These are phyloP conservation scores for Ophiocordyceps camponoti-floridani DNA, from an alignment of 2,329 filamentous ascomycete genomes.

Conservation along the genomic window DNA sequence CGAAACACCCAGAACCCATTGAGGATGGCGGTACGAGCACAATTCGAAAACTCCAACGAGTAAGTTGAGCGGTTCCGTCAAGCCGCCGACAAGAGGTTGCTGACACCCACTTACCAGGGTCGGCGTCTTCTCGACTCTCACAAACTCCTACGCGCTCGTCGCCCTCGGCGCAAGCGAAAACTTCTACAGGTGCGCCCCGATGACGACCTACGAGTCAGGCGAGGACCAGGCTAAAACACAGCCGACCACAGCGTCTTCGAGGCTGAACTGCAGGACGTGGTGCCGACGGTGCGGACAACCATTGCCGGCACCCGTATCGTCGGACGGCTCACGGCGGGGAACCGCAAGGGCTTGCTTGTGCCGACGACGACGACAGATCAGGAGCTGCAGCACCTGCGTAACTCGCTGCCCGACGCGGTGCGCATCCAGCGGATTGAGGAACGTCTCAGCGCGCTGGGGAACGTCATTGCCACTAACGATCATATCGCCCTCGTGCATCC, in stretches of 20 bases:
- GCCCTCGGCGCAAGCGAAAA: conserved; percentile 93
- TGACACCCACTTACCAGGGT: conserved; percentile 38
- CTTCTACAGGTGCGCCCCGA: conserved; percentile 62
- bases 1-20: neutral
- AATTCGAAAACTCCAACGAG: conserved; percentile 88
- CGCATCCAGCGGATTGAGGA: conserved; percentile 98
- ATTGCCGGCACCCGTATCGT: conserved; percentile 95
- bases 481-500: conserved; percentile 94
- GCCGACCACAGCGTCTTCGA: conserved; percentile 63
- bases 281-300: conserved; percentile 90
- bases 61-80: conserved; percentile 22
- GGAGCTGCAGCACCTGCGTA: conserved; percentile 91
- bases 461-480: conserved; percentile 93
- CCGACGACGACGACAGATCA: conserved; percentile 94
- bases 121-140: conserved; percentile 90
- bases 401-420: conserved; percentile 78
- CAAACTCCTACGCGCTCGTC: conserved; percentile 91
- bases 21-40: conserved; percentile 47
- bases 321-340: conserved; percentile 85
- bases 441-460: conserved; percentile 83
- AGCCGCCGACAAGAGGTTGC: neutral
- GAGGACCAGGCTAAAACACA: neutral
- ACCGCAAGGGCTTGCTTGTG: conserved; percentile 91
- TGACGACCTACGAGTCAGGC: too few species aligned
- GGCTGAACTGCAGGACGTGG: conserved; percentile 89